Conservation (phyloP, 345 rosid genomes). For the Rhodamnia rubescens region DNA sequence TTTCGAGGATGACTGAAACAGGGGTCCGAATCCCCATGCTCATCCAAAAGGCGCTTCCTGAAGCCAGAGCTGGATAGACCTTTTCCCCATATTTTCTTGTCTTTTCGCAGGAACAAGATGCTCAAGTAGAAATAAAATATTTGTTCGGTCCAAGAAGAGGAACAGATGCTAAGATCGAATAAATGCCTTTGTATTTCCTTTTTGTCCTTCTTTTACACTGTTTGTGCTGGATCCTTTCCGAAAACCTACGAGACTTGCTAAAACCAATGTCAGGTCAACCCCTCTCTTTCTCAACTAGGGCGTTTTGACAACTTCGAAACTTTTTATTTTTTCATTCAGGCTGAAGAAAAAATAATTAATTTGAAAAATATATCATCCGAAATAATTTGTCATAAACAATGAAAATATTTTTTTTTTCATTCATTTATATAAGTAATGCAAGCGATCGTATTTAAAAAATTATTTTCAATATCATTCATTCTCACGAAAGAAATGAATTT, state of each 20-base stretch:
- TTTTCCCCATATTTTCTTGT: neutral
- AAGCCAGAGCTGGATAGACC: neutral
- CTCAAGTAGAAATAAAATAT: neutral
- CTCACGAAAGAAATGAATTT: too few relatives aligned
- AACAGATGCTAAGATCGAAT: neutral
- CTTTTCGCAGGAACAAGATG: neutral
- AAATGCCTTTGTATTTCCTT: neutral
- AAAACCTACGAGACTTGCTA: neutral
- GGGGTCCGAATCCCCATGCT: neutral
- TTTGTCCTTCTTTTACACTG: neutral
- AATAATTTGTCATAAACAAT: too few relatives aligned
- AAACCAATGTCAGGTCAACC: neutral
- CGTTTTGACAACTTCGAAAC: neutral
- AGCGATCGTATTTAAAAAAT: too few relatives aligned
- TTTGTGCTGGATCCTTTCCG: neutral
- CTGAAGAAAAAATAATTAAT: too few relatives aligned
- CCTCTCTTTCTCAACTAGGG: neutral
- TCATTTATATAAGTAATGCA: too few relatives aligned
- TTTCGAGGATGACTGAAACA: neutral
- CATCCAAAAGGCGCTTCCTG: neutral
- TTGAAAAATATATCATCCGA: too few relatives aligned
- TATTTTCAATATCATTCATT: too few relatives aligned
- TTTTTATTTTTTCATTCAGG: neutral
- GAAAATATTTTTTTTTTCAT: too few relatives aligned
- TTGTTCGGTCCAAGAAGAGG: neutral